Evolutionary conservation across 352 stramenopile species (phyloP).

Genomic region (Elongisporangium senticosum): DNA sequence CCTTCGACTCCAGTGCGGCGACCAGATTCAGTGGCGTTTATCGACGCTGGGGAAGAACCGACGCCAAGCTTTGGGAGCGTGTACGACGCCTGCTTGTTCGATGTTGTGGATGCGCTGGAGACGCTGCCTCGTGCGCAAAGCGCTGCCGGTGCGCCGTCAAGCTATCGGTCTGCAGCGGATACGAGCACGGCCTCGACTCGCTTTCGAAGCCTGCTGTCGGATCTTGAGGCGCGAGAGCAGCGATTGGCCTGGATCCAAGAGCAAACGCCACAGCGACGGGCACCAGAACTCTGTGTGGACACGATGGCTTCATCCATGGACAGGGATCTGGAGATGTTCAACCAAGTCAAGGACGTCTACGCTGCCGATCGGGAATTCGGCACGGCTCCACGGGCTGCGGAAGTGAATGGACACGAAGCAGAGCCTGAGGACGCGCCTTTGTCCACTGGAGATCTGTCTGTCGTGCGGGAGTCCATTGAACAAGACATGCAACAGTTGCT

Average conservation of each 20-base stretch:
- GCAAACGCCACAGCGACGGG: not conserved
- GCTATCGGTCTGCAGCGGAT: not conserved
- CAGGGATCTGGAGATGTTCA: not conserved
- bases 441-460: constrained; percentile 10
- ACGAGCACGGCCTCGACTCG: constrained; percentile 5
- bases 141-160: not conserved
- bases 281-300: not conserved
- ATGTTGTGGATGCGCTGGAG: constrained; percentile 41
- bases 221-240: constrained; percentile 23
- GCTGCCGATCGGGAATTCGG: not conserved
- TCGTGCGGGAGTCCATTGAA: constrained; percentile 27
- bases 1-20: not conserved
- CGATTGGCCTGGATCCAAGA: constrained; percentile 13
- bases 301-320: not conserved
- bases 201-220: constrained; percentile 14
- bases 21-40: constrained; percentile 6
- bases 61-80: constrained; percentile 17
- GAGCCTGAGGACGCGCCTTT: not conserved
- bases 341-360: constrained; percentile 16
- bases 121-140: not conserved
- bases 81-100: constrained; percentile 42
- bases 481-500: constrained; percentile 28
- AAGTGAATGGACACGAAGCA: not conserved
- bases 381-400: not conserved
- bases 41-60: not conserved